Conservation (phyloP, 2,329 filamentous ascomycete genomes). For the Neurospora crassa region DNA sequence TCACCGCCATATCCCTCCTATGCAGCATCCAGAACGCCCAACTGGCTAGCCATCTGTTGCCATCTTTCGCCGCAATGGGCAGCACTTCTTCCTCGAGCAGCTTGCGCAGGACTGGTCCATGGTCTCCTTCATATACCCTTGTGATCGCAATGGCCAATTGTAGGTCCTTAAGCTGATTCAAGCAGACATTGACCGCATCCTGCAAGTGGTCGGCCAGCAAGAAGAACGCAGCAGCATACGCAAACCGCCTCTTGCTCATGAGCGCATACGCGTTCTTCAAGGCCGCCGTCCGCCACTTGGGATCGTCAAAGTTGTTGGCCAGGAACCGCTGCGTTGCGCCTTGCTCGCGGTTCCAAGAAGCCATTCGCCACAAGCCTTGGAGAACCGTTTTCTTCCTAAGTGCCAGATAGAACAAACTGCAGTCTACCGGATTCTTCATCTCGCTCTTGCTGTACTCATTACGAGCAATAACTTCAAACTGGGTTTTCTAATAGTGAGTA, state of each 20-base stretch:
- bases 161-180: conserved; percentile 78
- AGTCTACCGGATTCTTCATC: conserved; percentile 81
- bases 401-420: conserved; percentile 84
- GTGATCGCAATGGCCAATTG: conserved; percentile 85
- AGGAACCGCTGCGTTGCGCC: conserved; percentile 67
- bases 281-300: conserved; percentile 79
- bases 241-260: conserved; percentile 80
- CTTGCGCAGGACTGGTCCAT: conserved; percentile 60
- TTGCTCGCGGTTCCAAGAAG: conserved; percentile 81
- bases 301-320: conserved; percentile 81
- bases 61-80: conserved; percentile 64
- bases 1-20: conserved; percentile 73
- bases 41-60: conserved; percentile 86
- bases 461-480: conserved; percentile 84
- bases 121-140: conserved; percentile 80
- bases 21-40: conserved; percentile 94
- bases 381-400: conserved; percentile 84
- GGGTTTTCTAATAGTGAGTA: conserved; percentile 42
- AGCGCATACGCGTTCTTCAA: conserved; percentile 95
- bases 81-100: conserved; percentile 75
- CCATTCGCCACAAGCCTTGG: conserved; percentile 90
- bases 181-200: conserved; percentile 77
- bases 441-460: conserved; percentile 89
- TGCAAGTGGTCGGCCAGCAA: conserved; percentile 75
- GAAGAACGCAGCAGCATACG: conserved; percentile 94